Percentiles rank a stretch among this genome's conserved stretches.
phyloP scores from a whole-genome alignment of 2,329 filamentous ascomycete genomes.

The Apiospora saccharicola region DNA sequence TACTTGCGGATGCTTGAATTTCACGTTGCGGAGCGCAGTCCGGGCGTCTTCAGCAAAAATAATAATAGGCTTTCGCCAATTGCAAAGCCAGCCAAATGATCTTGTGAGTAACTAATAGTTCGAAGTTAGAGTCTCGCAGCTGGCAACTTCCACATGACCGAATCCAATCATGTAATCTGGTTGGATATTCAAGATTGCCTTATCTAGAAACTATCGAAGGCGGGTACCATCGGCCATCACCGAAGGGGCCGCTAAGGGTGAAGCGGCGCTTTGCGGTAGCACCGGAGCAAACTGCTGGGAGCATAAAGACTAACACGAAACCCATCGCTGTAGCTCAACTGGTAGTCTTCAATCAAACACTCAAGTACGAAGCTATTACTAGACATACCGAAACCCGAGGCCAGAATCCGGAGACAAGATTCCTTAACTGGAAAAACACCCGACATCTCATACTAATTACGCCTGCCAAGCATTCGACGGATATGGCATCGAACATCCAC shows the following conservation, averaged over 20 bases:
- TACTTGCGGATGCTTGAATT: not conserved
- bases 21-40: not conserved
- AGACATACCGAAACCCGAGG: not conserved
- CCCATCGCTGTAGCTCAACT: not conserved
- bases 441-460: not conserved
- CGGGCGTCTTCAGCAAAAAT: not conserved
- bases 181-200: constrained; percentile 3
- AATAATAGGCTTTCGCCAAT: not conserved
- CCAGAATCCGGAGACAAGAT: not conserved
- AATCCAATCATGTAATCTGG: constrained; percentile 2
- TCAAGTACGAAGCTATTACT: not conserved
- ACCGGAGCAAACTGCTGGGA: not conserved
- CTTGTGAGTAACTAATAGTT: not conserved
- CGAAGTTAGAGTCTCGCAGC: not conserved
- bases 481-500: constrained; percentile 35
- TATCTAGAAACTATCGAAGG: not conserved
- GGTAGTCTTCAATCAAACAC: not conserved
- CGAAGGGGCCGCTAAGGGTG: not conserved
- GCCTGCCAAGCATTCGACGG: not conserved
- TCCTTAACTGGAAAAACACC: not conserved
- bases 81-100: too few species aligned
- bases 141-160: not conserved
- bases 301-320: not conserved
- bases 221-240: constrained; percentile 16
- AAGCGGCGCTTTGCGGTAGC: constrained; percentile 12